phyloP scores from a whole-genome alignment of 805 yeast species.

The Candida anglica region DNA sequence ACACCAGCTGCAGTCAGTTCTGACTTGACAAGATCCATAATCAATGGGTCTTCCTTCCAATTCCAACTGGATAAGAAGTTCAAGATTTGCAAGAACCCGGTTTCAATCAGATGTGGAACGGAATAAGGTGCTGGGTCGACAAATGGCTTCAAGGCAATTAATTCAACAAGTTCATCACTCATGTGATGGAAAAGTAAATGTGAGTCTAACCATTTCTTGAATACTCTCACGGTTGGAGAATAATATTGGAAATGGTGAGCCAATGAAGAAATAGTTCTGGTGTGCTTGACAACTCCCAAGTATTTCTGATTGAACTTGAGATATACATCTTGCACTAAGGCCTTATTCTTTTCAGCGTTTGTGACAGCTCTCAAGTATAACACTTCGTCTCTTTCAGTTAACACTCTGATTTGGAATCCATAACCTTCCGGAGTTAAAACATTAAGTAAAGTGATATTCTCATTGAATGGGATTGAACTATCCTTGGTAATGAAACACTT shows the following conservation, averaged over 20 bases:
- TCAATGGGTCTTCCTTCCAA: constrained; percentile 86
- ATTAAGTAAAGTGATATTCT: constrained; percentile 53
- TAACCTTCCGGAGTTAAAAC: constrained; percentile 85
- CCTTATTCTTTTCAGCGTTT: constrained; percentile 59
- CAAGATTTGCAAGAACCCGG: constrained; percentile 76
- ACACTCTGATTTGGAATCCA: constrained; percentile 73
- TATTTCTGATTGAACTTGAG: constrained; percentile 63
- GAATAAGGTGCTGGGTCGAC: constrained; percentile 84
- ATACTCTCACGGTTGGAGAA: constrained; percentile 76
- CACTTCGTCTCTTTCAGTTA: constrained; percentile 80
- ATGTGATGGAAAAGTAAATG: constrained; percentile 73
- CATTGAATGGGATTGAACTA: constrained; percentile 59
- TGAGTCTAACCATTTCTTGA: constrained; percentile 86
- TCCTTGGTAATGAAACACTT: constrained; percentile 63
- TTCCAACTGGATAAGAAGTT: constrained; percentile 80
- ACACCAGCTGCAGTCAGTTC: constrained; percentile 5
- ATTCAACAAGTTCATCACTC: constrained; percentile 75
- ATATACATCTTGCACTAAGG: constrained; percentile 56
- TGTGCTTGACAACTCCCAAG: constrained; percentile 69
- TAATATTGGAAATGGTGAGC: constrained; percentile 68
- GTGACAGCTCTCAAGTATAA: constrained; percentile 69
- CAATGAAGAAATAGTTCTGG: constrained; percentile 69
- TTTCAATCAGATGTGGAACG: constrained; percentile 71
- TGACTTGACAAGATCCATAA: constrained; percentile 66
- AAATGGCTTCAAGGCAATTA: constrained; percentile 78